Evolutionary conservation across 2,329 filamentous ascomycete genomes (phyloP), one percentile per base, ranked within the genome.

Genomic region (Epichloe sibirici): DNA sequence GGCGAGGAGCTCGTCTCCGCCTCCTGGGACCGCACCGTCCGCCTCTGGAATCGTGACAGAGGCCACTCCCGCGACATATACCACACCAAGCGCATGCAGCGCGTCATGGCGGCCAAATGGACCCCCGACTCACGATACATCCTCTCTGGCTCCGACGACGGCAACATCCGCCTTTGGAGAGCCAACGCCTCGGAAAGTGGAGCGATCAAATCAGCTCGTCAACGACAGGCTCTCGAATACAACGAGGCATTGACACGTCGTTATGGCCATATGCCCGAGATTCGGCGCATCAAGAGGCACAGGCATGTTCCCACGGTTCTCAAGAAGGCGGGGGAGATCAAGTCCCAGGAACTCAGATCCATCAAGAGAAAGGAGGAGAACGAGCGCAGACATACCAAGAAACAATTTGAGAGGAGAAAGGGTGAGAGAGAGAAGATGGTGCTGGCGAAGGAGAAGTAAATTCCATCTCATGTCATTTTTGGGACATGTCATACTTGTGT

Each of bases 71-170:
- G 90, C 60, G 93, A 98, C 64, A 83, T 96, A 48, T 98, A 97
- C 71, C 90, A 97, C 73, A 97, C 93, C 17, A 95, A 96, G 71
- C 83, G 93, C 57, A 96, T 96, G 91, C 91, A 97, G 73, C 81
- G 91, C 60, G 90, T 96, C 52, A 94, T 94, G 72, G 84, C 85
- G 9, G 83, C 83, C 47, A 81, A 80, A 56, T 97, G 87, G 77
- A 93, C 90, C 0, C 87, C 90, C 5, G 93, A 98, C 67, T 84
- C 86, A 58, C 88, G 88, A 61, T 98, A 95, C 66, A 72, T 98
- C 23, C 78, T 98, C 46, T 90, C 86, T 5, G 93, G 91, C 44
- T 93, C 86, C 13, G 93, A 97, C 66, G 93, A 97, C 65, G 93
- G 93, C 57, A 95, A 96, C 65, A 78, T 76, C 51, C 70, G 91